Percentiles rank a stretch among this genome's conserved stretches.
Conservation (phyloP, 805 yeast genomes). For the Pichia paraexigua region DNA sequence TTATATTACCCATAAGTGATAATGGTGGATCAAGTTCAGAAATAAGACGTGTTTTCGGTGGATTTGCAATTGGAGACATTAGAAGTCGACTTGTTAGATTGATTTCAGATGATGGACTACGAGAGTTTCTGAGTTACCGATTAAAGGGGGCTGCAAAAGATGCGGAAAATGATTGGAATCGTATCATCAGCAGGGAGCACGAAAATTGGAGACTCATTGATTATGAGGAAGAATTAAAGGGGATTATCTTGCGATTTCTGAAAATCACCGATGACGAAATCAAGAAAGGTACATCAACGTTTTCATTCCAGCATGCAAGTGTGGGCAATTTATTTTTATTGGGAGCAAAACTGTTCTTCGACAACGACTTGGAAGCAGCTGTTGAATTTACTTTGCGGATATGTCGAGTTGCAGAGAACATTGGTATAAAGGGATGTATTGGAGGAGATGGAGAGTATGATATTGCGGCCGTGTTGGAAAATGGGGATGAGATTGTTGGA, state of each 20-base stretch:
- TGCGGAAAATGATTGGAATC: slow-evolving; percentile 70
- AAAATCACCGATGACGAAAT: background rate
- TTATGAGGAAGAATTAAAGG: slow-evolving; percentile 47
- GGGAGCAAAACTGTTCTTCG: slow-evolving; percentile 31
- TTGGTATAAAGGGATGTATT: slow-evolving; percentile 70
- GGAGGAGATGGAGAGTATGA: slow-evolving; percentile 19
- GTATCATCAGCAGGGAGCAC: slow-evolving; percentile 74
- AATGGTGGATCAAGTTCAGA: slow-evolving; percentile 96
- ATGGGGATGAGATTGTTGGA: slow-evolving; percentile 75
- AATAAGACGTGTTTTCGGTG: slow-evolving; percentile 76
- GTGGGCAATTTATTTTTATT: slow-evolving; percentile 80
- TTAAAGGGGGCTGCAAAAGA: slow-evolving; percentile 32
- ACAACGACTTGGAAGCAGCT: background rate
- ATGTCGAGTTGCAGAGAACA: slow-evolving; percentile 44
- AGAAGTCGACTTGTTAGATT: slow-evolving; percentile 73
- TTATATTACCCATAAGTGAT: slow-evolving; percentile 78
- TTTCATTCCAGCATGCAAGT: slow-evolving; percentile 69
- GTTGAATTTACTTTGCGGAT: slow-evolving; percentile 66
- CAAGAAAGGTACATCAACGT: slow-evolving; percentile 36
- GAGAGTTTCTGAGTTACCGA: slow-evolving; percentile 39
- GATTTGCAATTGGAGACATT: slow-evolving; percentile 93
- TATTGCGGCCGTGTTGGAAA: slow-evolving; percentile 63
- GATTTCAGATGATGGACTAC: slow-evolving; percentile 43
- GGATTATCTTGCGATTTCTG: slow-evolving; percentile 37
- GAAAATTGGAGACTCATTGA: slow-evolving; percentile 55